Conservation (phyloP, 306 rosid species). For the Citrullus amarus region DNA sequence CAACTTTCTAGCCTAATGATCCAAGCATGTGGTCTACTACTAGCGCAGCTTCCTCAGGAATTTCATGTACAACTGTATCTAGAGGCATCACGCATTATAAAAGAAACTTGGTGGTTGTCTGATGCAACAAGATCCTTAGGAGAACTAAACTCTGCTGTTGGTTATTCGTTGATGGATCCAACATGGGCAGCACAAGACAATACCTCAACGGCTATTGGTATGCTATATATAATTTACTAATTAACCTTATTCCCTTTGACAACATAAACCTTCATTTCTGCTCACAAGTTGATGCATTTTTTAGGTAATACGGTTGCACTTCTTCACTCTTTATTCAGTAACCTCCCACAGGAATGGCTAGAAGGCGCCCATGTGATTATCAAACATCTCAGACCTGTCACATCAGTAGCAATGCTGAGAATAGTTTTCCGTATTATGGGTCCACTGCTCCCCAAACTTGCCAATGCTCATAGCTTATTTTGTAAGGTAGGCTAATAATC, state of each 20-base stretch:
- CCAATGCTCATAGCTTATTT: conserved; percentile 81
- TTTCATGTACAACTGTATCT: conserved; percentile 78
- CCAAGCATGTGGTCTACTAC: conserved; percentile 94
- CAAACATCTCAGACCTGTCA: conserved; percentile 78
- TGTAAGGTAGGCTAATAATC: conserved; percentile 46
- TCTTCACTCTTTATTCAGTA: conserved; percentile 91
- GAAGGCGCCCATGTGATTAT: conserved; percentile 70
- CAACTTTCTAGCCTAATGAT: conserved; percentile 89
- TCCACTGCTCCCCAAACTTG: conserved; percentile 92
- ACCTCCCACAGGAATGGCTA: conserved; percentile 93
- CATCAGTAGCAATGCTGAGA: conserved; percentile 91
- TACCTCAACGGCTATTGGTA: conserved; percentile 95
- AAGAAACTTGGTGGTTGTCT: conserved; percentile 95
- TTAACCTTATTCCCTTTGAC: neutral
- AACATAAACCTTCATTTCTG: conserved; percentile 10
- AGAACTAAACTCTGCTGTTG: conserved; percentile 92
- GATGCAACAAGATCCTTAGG: conserved; percentile 63
- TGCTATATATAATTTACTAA: conserved; percentile 12
- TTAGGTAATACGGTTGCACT: conserved; percentile 87
- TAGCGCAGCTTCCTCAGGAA: conserved; percentile 94
- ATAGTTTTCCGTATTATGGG: conserved; percentile 90
- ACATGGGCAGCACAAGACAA: conserved; percentile 99
- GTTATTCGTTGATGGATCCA: conserved; percentile 96
- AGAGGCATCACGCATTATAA: conserved; percentile 82
- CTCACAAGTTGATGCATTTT: conserved; percentile 13